Evolutionary conservation across 2,329 filamentous ascomycete genomes (phyloP), one percentile per base, ranked within the genome.

Genomic region (Thielaviopsis musarum): DNA sequence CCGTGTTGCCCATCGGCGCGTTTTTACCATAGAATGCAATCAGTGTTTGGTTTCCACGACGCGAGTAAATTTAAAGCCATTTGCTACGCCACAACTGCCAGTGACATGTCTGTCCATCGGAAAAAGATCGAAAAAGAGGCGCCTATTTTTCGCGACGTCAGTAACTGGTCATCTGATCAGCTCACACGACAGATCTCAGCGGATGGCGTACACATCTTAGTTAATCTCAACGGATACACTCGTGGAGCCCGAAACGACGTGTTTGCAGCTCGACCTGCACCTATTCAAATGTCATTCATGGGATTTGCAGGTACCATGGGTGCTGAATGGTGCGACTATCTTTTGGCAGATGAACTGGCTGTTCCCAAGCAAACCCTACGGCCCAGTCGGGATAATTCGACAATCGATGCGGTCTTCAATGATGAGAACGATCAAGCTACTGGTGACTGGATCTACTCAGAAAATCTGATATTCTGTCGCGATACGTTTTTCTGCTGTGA

Each of bases 211-310:
- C 93, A 98, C 68, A 93, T 98, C 51, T 78, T 98, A 21, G 83
- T 98, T 66, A 98, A 98, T 64, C 77, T 98, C n/a, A 98, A 98
- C 66, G 93, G 93, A 12, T 98, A 98, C 70, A 98, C 93, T 0
- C 81, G 93, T 58, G 93, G 93, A 30, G 93, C 93, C n/a, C 83
- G 91, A 24, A 98, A 98, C 66, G 93, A 98, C 68, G 85, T 98
- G 3, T 98, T 98, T 69, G 93, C 93, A 22, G 93, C 93, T 22
- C 83, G 94, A 26, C 89, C 93, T 17, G 90, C 91, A 1, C 93
- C 93, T 0, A 89, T 98, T 52, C 93, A 98, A 65, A 98, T 98
- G 93, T 95, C 93, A 0, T 98, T 98, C 67, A 98, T 98, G 93
- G 93, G 93, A 0, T 98, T 98, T 69, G 93, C 93, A 0, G 93